Evolutionary conservation across 2,329 filamentous ascomycete genomes (phyloP).

Genomic region (Waltergamsia citrina): DNA sequence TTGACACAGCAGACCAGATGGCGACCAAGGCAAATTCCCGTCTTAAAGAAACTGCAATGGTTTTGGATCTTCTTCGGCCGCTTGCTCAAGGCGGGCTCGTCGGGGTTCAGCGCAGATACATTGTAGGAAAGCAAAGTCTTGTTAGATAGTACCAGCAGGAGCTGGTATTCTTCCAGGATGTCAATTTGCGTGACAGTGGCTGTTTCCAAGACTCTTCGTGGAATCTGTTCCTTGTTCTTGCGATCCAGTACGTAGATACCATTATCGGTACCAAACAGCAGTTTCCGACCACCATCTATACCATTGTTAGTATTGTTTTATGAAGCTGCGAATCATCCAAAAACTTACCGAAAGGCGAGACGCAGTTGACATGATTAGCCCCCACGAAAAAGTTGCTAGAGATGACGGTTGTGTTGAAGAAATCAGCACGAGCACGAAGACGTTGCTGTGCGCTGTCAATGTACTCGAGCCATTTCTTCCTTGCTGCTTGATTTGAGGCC

Average conservation of each 20-base stretch:
- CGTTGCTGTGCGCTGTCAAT: constrained; percentile 87
- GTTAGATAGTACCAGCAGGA: constrained; percentile 84
- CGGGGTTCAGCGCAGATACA: constrained; percentile 74
- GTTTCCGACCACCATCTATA: constrained; percentile 82
- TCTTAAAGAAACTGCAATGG: constrained; percentile 97
- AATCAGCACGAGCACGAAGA: constrained; percentile 77
- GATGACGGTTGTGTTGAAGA: constrained; percentile 67
- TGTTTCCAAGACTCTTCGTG: constrained; percentile 76
- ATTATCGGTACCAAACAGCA: constrained; percentile 89
- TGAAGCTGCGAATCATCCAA: neutral
- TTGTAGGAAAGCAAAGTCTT: constrained; percentile 89
- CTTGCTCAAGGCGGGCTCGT: constrained; percentile 72
- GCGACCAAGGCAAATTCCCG: constrained; percentile 85
- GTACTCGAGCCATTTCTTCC: constrained; percentile 95
- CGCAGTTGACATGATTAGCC: constrained; percentile 83
- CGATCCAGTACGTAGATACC: constrained; percentile 90
- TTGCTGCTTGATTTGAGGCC: constrained; percentile 73
- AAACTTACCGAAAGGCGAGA: constrained; percentile 74
- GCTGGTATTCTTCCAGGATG: constrained; percentile 87
- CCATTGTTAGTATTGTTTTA: constrained; percentile 5
- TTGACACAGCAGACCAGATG: constrained; percentile 96
- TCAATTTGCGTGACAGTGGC: constrained; percentile 90
- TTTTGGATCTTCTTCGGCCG: constrained; percentile 93
- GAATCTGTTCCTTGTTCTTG: constrained; percentile 73
- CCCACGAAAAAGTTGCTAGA: constrained; percentile 51